These are phyloP conservation scores for Pseudomicrostroma phylloplanum DNA, from an alignment of 1,284 basidiomycete species.

Conservation along the genomic window DNA sequence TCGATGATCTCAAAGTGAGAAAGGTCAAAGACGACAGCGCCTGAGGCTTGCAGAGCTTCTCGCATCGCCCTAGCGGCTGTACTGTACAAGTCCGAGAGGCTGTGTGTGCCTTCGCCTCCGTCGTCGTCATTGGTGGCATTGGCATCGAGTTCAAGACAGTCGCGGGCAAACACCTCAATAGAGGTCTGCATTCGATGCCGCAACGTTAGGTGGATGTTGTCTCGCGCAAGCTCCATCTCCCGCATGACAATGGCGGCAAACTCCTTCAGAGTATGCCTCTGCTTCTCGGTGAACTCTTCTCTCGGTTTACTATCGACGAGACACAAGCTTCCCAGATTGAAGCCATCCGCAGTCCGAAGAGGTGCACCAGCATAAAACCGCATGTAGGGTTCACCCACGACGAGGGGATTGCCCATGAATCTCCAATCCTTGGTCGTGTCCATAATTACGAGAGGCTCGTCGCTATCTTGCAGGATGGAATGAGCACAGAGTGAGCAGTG, in stretches of 20 bases:
- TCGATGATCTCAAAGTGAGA: constrained; percentile 83
- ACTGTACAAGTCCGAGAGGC: constrained; percentile 78
- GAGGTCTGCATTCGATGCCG: constrained; percentile 85
- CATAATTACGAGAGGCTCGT: constrained; percentile 79
- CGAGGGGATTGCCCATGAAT: constrained; percentile 73
- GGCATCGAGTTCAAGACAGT: constrained; percentile 83
- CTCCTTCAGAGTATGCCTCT: constrained; percentile 85
- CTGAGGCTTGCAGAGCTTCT: constrained; percentile 82
- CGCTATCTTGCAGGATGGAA: constrained; percentile 72
- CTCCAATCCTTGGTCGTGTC: constrained; percentile 80
- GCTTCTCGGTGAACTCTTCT: constrained; percentile 77
- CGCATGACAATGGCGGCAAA: constrained; percentile 86
- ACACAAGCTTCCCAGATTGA: constrained; percentile 80
- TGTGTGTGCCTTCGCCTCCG: constrained; percentile 2
- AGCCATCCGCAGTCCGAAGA: constrained; percentile 77
- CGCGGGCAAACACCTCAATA: constrained; percentile 90
- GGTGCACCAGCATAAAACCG: constrained; percentile 90
- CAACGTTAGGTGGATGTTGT: constrained; percentile 81
- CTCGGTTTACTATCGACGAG: constrained; percentile 79
- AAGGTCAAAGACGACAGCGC: constrained; percentile 82
- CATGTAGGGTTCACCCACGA: constrained; percentile 63
- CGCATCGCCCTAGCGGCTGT: constrained; percentile 80
- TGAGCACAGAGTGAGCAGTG: constrained; percentile 74
- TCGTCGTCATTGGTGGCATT: constrained; percentile 19
- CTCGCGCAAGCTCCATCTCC: constrained; percentile 88